phyloP scores from a whole-genome alignment of 1,284 basidiomycete genomes.

The Vanrija pseudolonga region DNA sequence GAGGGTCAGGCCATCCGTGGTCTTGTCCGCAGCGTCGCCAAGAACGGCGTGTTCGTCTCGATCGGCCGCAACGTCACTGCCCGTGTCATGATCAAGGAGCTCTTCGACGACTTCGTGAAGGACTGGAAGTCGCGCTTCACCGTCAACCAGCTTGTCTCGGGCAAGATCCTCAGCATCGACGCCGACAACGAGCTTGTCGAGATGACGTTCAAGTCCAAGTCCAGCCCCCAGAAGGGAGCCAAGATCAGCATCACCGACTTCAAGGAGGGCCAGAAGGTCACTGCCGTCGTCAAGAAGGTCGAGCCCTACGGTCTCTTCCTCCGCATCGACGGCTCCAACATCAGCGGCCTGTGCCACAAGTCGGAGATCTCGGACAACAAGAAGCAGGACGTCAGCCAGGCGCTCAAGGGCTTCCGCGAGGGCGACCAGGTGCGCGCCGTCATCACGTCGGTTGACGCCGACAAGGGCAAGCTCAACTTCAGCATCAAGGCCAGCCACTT shows the following conservation, averaged over 20 bases:
- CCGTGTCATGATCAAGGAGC: constrained; percentile 87
- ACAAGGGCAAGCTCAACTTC: constrained; percentile 77
- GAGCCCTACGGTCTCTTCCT: constrained; percentile 92
- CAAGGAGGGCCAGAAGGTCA: constrained; percentile 68
- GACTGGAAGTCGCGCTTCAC: constrained; percentile 87
- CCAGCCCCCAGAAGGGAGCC: constrained; percentile 51
- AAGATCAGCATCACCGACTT: constrained; percentile 57
- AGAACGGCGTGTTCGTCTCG: constrained; percentile 83
- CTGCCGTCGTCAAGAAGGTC: constrained; percentile 65
- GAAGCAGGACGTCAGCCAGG: constrained; percentile 69
- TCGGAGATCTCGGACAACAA: constrained; percentile 83
- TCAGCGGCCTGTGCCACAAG: constrained; percentile 91
- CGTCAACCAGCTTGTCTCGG: constrained; percentile 78
- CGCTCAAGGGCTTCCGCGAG: constrained; percentile 76
- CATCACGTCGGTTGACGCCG: constrained; percentile 66
- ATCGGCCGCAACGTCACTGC: constrained; percentile 79
- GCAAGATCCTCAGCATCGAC: constrained; percentile 74
- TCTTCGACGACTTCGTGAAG: constrained; percentile 88
- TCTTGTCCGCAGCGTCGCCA: constrained; percentile 78
- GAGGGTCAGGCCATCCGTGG: constrained; percentile 74
- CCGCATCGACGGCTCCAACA: constrained; percentile 72
- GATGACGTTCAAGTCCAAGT: constrained; percentile 69
- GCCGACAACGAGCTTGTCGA: constrained; percentile 71
- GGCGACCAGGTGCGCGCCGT: constrained; percentile 82
- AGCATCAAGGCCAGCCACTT: constrained; percentile 90